Conservation (phyloP, 164 flowering plant species). For the Chimonanthus praecox region DNA sequence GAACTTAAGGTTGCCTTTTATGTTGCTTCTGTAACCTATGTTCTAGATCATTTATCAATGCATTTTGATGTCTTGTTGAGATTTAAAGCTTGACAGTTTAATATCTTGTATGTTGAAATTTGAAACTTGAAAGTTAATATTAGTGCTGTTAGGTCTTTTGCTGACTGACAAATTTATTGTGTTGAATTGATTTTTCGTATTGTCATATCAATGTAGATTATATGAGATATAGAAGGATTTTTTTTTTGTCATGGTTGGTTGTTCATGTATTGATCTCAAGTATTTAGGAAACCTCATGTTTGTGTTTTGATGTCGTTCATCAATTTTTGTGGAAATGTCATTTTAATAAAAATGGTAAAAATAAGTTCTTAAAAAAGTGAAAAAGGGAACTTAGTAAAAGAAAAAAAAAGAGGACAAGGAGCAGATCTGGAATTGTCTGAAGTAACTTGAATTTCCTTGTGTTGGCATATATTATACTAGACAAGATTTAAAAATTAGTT, state of each 20-base stretch:
- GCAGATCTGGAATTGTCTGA: too few relatives aligned
- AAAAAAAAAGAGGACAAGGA: too few relatives aligned
- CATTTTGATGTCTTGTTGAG: not conserved
- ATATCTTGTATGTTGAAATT: not conserved
- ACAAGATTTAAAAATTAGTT: not conserved
- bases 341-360: too few relatives aligned
- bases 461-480: not conserved
- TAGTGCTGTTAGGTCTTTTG: not conserved
- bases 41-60: too few relatives aligned
- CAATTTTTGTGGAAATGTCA: not conserved
- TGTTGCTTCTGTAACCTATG: not conserved
- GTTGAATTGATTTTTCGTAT: too few relatives aligned
- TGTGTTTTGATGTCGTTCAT: not conserved
- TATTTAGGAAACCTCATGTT: not conserved
- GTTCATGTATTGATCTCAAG: not conserved
- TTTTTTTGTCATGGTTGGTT: not conserved
- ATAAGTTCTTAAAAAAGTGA: too few relatives aligned
- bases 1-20: slow-evolving; percentile 43
- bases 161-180: not conserved
- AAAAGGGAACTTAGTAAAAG: too few relatives aligned
- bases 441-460: too few relatives aligned
- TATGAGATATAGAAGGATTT: not conserved
- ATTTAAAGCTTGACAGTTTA: too few relatives aligned
- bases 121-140: not conserved
- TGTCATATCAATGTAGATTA: too few relatives aligned